A percentile compares a stretch with the other conserved stretches of the same genome.
Conservation (phyloP, 345 rosid genomes). For the Litchi chinensis region DNA sequence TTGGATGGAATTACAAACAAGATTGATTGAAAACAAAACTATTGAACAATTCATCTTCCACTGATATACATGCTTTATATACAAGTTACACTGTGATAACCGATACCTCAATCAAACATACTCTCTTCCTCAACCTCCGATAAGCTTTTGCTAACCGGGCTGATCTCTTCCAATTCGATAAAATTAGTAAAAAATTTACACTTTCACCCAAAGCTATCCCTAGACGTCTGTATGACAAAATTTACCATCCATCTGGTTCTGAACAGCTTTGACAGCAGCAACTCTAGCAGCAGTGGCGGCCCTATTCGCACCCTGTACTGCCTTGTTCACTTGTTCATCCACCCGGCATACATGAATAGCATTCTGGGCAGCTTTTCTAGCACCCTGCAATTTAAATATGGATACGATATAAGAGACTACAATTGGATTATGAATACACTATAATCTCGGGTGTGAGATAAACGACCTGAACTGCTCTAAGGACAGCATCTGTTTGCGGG, state of each 20-base stretch:
- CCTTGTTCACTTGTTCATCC: slow-evolving; percentile 78
- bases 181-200: slow-evolving; percentile 41
- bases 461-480: slow-evolving; percentile 68
- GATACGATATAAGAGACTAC: neutral
- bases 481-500: slow-evolving; percentile 44
- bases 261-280: slow-evolving; percentile 94
- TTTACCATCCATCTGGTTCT: slow-evolving; percentile 84
- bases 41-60: slow-evolving; percentile 36
- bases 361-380: slow-evolving; percentile 73
- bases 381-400: slow-evolving; percentile 48
- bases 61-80: slow-evolving; percentile 47
- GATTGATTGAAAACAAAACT: neutral
- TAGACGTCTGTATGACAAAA: slow-evolving; percentile 66
- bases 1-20: neutral
- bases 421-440: no score
- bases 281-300: slow-evolving; percentile 97
- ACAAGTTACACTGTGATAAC: slow-evolving; percentile 48
- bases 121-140: slow-evolving; percentile 48
- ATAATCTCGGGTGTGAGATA: neutral
- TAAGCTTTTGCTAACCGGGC: slow-evolving; percentile 51
- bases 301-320: slow-evolving; percentile 71
- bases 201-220: slow-evolving; percentile 25
- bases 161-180: slow-evolving; percentile 29
- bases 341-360: slow-evolving; percentile 59
- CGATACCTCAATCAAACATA: slow-evolving; percentile 19